Evolutionary conservation across 192 early-diverging fungal species (phyloP).

Genomic region (Linnemannia elongata): DNA sequence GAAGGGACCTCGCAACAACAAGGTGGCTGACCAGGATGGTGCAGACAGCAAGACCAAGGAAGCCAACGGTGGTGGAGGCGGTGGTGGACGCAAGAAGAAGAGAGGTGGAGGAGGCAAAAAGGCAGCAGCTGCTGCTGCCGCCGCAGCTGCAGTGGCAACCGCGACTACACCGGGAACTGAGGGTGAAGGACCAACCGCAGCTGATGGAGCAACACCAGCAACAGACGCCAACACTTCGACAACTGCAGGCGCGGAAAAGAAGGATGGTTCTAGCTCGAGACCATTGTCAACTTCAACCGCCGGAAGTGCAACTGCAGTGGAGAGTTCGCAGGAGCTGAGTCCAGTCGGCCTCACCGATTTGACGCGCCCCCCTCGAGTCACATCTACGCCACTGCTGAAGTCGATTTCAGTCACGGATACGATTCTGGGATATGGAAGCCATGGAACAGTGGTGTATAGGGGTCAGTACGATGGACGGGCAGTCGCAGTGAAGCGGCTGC

Average conservation of each 20-base stretch:
- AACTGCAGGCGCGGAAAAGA: background rate
- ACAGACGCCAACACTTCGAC: background rate
- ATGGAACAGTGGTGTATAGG: slow-evolving; percentile 96
- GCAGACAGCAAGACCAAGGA: slow-evolving; percentile 9
- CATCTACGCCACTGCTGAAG: slow-evolving; percentile 56
- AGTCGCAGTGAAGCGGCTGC: slow-evolving; percentile 94
- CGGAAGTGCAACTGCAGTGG: slow-evolving; percentile 48
- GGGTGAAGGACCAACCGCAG: background rate
- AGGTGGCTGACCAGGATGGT: background rate
- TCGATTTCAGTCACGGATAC: slow-evolving; percentile 73
- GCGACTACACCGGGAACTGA: background rate
- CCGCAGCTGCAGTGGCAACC: slow-evolving; percentile 5
- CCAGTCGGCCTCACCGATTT: background rate
- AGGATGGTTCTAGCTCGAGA: background rate
- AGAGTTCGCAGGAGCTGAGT: slow-evolving; percentile 15
- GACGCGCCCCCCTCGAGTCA: slow-evolving; percentile 17
- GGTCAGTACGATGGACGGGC: slow-evolving; percentile 93
- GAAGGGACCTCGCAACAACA: slow-evolving; percentile 9
- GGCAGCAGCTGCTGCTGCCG: slow-evolving; percentile 19
- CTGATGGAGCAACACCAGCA: background rate
- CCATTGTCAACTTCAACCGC: slow-evolving; percentile 8
- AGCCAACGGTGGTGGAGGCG: slow-evolving; percentile 17
- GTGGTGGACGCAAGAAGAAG: slow-evolving; percentile 47
- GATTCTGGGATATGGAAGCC: slow-evolving; percentile 90
- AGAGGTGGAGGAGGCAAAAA: slow-evolving; percentile 50